These are phyloP conservation scores for Spiraea crenata DNA, from an alignment of 331 rosid genomes.

Conservation along the genomic window DNA sequence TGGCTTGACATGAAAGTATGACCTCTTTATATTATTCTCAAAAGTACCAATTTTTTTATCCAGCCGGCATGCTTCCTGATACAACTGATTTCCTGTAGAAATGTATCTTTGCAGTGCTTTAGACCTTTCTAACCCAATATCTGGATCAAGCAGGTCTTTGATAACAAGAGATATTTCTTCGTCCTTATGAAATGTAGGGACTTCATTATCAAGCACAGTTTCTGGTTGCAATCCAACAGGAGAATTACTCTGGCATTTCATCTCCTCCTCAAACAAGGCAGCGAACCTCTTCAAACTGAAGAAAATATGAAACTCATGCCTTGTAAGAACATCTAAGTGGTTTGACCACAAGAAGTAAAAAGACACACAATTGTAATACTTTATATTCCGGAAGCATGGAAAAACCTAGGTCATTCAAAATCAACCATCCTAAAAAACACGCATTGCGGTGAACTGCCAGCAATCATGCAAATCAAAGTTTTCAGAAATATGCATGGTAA, in stretches of 20 bases:
- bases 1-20: slow-evolving; percentile 70
- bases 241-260: slow-evolving; percentile 40
- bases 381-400: not conserved
- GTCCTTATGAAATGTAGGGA: slow-evolving; percentile 35
- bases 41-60: slow-evolving; percentile 49
- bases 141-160: slow-evolving; percentile 61
- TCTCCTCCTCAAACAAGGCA: slow-evolving; percentile 53
- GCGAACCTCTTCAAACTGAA: slow-evolving; percentile 74
- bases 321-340: slow-evolving; percentile 1
- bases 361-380: not conserved
- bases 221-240: slow-evolving; percentile 42
- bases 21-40: slow-evolving; percentile 65
- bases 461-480: not conserved
- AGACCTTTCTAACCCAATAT: slow-evolving; percentile 44
- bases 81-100: slow-evolving; percentile 57
- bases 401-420: not conserved
- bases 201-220: slow-evolving; percentile 39
- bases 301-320: slow-evolving; percentile 32
- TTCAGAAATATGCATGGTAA: not conserved
- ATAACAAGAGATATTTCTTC: slow-evolving; percentile 44
- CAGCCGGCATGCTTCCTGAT: slow-evolving; percentile 59
- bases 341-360: slow-evolving; percentile 5
- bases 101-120: slow-evolving; percentile 60
- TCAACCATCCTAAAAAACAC: not conserved
- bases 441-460: not conserved